Evolutionary conservation across 352 stramenopile genomes (phyloP).

Genomic region (Peronospora destructor): DNA sequence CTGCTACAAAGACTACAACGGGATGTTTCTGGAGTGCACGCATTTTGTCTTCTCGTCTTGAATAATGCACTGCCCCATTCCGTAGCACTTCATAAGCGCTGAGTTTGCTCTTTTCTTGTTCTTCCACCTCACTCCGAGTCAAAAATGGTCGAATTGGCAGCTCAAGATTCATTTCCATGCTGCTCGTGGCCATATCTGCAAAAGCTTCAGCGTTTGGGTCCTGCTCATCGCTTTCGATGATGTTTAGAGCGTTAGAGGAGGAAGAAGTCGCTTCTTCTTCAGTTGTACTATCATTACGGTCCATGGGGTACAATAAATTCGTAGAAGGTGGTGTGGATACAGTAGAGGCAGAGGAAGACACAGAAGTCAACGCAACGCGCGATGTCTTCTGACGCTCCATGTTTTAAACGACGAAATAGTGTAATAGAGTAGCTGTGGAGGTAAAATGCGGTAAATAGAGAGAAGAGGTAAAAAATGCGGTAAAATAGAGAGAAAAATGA

Average conservation of each 20-base stretch:
- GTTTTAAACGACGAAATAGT: no score
- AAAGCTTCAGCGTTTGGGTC: conserved; percentile 50
- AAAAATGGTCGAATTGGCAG: conserved; percentile 39
- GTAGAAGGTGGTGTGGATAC: no score
- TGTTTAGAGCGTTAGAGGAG: no score
- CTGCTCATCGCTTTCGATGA: conserved; percentile 22
- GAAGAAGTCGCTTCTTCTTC: neutral
- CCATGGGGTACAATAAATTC: no score
- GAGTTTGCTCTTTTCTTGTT: neutral
- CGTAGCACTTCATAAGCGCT: conserved; percentile 31
- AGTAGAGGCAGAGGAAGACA: no score
- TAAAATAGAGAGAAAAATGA: no score
- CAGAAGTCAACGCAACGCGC: no score
- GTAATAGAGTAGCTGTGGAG: no score
- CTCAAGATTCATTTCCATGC: conserved; percentile 56
- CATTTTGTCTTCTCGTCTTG: conserved; percentile 60
- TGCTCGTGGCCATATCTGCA: conserved; percentile 46
- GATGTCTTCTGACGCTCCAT: no score
- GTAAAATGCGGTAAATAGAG: no score
- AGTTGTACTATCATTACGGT: no score
- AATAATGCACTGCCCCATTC: conserved; percentile 36
- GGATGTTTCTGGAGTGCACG: conserved; percentile 48
- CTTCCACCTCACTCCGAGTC: neutral
- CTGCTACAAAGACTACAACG: conserved; percentile 35
- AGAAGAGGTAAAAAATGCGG: no score